phyloP scores from a whole-genome alignment of 78 protist genomes.

The Planoprotostelium fungivorum region DNA sequence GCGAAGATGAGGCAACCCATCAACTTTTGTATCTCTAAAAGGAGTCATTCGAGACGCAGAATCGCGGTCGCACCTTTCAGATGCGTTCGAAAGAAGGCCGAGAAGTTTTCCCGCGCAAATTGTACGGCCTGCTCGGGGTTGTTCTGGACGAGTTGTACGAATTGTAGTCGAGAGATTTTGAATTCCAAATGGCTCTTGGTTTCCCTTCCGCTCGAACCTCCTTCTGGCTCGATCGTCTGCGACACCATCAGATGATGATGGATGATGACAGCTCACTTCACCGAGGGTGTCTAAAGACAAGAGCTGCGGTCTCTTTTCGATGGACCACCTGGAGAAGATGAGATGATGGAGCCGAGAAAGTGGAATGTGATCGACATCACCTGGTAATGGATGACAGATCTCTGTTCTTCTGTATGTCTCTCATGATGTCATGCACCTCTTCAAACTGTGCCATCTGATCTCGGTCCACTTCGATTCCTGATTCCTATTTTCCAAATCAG shows the following conservation, averaged over 20 bases:
- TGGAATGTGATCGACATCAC: neutral
- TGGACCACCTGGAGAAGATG: neutral
- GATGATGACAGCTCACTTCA: neutral
- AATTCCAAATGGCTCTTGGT: constrained; percentile 48
- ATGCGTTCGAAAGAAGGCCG: constrained; percentile 4
- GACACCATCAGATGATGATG: neutral
- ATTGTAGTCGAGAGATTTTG: constrained; percentile 45
- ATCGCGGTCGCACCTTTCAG: constrained; percentile 5
- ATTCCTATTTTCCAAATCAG: neutral
- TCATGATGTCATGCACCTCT: constrained; percentile 26
- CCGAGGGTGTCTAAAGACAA: neutral
- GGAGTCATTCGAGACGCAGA: neutral
- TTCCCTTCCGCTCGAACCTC: neutral
- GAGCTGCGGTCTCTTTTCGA: neutral
- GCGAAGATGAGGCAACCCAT: constrained; percentile 51
- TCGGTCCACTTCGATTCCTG: neutral
- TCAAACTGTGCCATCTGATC: constrained; percentile 10
- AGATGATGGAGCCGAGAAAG: neutral
- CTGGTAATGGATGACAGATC: constrained; percentile 24
- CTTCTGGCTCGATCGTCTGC: neutral
- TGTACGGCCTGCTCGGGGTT: constrained; percentile 25
- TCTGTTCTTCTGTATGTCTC: constrained; percentile 9
- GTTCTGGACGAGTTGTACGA: neutral
- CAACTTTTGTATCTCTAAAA: constrained; percentile 38
- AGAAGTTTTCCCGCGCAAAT: constrained; percentile 29